phyloP scores from a whole-genome alignment of 306 rosid genomes.

The Quillaja saponaria region DNA sequence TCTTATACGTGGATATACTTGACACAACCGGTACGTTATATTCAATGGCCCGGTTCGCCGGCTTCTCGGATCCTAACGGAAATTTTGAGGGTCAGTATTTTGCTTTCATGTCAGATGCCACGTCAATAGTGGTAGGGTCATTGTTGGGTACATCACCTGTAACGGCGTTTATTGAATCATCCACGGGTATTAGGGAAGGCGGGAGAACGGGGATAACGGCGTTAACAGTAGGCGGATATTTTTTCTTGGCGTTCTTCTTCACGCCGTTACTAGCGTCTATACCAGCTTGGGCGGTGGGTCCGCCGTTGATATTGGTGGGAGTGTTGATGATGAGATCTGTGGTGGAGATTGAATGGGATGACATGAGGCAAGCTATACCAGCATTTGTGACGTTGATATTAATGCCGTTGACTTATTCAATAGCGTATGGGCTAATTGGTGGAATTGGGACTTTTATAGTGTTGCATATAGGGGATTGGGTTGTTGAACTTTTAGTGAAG shows the following conservation, averaged over 20 bases:
- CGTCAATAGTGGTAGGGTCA: conserved; percentile 87
- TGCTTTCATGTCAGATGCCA: conserved; percentile 95
- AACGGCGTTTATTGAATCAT: conserved; percentile 81
- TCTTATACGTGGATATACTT: conserved; percentile 80
- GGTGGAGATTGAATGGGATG: conserved; percentile 88
- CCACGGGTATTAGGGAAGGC: conserved; percentile 94
- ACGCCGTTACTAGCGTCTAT: conserved; percentile 95
- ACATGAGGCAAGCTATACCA: conserved; percentile 90
- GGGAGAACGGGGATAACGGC: conserved; percentile 93
- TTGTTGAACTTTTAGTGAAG: conserved; percentile 23
- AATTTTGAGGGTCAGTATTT: conserved; percentile 88
- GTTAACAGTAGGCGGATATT: conserved; percentile 65
- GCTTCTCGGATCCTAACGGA: conserved; percentile 67
- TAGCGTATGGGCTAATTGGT: conserved; percentile 84
- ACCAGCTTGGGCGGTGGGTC: conserved; percentile 99
- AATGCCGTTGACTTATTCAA: conserved; percentile 88
- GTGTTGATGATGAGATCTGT: conserved; percentile 96
- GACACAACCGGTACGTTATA: conserved; percentile 88
- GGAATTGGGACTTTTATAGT: conserved; percentile 81
- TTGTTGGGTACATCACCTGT: conserved; percentile 88
- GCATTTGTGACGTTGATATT: conserved; percentile 82
- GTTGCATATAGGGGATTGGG: conserved; percentile 82
- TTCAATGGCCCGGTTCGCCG: conserved; percentile 95
- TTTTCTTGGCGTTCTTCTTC: conserved; percentile 72
- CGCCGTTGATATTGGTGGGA: conserved; percentile 91